Evolutionary conservation across 768 basidiomycete genomes (phyloP).

Genomic region (Collybia mongolica): DNA sequence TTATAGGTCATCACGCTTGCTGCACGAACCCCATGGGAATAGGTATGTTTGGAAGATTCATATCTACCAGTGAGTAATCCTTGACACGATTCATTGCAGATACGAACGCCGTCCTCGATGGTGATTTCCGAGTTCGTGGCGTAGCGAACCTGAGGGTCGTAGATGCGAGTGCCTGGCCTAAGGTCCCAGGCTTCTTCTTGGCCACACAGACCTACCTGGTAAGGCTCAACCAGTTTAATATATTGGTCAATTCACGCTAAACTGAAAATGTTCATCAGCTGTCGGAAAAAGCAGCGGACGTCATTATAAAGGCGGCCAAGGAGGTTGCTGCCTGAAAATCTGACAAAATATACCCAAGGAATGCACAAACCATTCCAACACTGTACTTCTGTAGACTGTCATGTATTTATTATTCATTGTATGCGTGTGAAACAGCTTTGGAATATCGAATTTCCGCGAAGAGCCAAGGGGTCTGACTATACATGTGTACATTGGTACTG

Average conservation of each 20-base stretch:
- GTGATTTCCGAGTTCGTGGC: constrained; percentile 27
- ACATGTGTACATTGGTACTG: too few relatives aligned
- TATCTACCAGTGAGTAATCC: background rate
- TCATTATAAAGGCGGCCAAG: constrained; percentile 18
- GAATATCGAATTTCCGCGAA: too few relatives aligned
- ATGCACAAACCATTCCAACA: too few relatives aligned
- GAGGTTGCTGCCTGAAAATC: background rate
- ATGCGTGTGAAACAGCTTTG: too few relatives aligned
- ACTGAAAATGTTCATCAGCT: constrained; percentile 13
- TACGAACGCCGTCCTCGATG: constrained; percentile 25
- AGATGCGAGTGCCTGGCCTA: constrained; percentile 27
- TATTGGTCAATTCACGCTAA: background rate
- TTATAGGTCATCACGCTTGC: constrained; percentile 27
- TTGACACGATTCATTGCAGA: constrained; percentile 13
- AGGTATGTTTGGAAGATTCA: constrained; percentile 11
- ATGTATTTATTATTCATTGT: too few relatives aligned
- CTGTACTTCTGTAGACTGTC: too few relatives aligned
- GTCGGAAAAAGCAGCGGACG: constrained; percentile 29
- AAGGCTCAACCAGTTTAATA: background rate
- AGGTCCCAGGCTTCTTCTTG: constrained; percentile 29
- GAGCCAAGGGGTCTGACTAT: too few relatives aligned
- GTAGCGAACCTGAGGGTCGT: constrained; percentile 27
- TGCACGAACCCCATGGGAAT: constrained; percentile 28
- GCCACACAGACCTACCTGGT: constrained; percentile 30
- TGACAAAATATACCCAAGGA: too few relatives aligned